Evolutionary conservation across 2,329 filamentous ascomycete genomes (phyloP), one percentile per base, ranked within the genome.

Genomic region (Xylariaceae sp.): DNA sequence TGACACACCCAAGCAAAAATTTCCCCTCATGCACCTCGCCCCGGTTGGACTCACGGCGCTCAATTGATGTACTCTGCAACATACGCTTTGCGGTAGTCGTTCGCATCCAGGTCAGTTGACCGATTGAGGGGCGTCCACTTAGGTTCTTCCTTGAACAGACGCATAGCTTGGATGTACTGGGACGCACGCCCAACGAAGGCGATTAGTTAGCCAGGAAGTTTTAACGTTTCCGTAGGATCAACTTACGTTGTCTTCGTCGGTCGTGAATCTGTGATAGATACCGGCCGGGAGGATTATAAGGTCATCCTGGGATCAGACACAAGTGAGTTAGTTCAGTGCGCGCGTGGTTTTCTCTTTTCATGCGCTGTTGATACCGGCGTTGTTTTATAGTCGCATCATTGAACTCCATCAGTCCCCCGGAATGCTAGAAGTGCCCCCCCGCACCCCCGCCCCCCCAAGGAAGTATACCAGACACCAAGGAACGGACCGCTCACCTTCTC

Each of bases 181-280:
- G 6, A 45, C 27, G 19, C 19, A 19, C 19, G 19, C 27, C 32
- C 1, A 27, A 49, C 12, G 35, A 30, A 45, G 7, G 29, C 6
- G 39, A 29, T 51, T 37, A 54, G 27, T n/a, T 29, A 6, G 19
- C 19, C 19, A 19, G 50, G 35, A 27, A 27, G 29, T 41, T 35
- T 9, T 19, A 19, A 19, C 19, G 19, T 19, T 19, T 19, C 19
- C 19, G 19, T 19, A 19, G 19, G 19, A 19, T 19, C 19, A 19
- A 81, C 89, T 74, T 72, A 96, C 91, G 70, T 99, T 95, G 58
- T 86, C 81, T 68, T 87, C 85, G 72, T 96, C 91, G 0, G 91
- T 97, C 6, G 94, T 99, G 69, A 99, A 99, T 4, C 94, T 86
- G 74, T 99, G 94, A 72, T 96, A 99, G 58, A 99, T 97, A 2